Base-by-base conservation (phyloP, 768 basidiomycete species). In the Dendrothele bispora region DNA sequence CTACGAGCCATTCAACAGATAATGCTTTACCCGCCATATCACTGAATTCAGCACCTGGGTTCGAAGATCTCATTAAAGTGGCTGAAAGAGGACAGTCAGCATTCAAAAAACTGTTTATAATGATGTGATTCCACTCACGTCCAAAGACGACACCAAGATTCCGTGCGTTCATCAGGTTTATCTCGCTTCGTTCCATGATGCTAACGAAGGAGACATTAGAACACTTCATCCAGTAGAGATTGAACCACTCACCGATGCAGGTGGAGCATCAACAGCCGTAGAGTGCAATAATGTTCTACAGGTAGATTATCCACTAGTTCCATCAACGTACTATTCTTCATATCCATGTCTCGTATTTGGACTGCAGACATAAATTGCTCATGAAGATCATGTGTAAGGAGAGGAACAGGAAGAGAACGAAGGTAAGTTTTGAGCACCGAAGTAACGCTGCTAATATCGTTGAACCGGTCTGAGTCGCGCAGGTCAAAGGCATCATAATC, bases 121-220 rank as follows among this genome's bases (percentile, higher is more conserved):
- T 21, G 38, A 51, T 25, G 27, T 29, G 22, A 12, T 25, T 24
- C 12, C 10, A 84, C 95, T 69, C 65, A 98, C 95, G 97, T 57
- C 97, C 97, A 67, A 98, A 98, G 34, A 99, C 95, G 25, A 98
- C 94, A 5, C 97, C 97, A 18, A 99, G 71, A 60, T 98, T 99
- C 53, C 94, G 80, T 3, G 92, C 87, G 41, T 83, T 91, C 97
- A 99, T 99, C 43, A 93, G 75, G 67, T 99, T 99, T 39, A 70
- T 74, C 34, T 86, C 81, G 46, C 79, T 79, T 27, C 75, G 76
- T 49, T 83, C 73, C 56, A 82, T 81, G 25, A 98, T 78, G 43
- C 78, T 78, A 48, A 20, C 38, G 51, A 39, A 57, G 30, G 15
- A n/a, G 52, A 35, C 36, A 48, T 32, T 36, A 40, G 42, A 15